These are phyloP conservation scores for Hibiscus mutabilis DNA, from an alignment of 345 rosid genomes.

Conservation along the genomic window DNA sequence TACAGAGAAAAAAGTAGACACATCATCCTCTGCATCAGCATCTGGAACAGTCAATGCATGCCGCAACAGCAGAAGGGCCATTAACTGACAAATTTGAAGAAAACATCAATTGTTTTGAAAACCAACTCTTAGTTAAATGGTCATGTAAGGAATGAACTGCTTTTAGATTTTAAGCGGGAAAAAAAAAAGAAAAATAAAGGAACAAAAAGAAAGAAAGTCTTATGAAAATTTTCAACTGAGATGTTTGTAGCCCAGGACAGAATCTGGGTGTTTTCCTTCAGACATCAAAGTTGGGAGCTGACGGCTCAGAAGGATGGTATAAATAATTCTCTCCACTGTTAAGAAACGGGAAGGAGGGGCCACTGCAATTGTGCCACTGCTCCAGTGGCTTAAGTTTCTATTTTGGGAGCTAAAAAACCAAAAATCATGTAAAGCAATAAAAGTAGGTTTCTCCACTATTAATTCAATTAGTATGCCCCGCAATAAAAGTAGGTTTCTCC, in stretches of 20 bases:
- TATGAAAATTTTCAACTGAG: not conserved
- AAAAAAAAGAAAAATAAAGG: not conserved
- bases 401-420: not conserved
- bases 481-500: not conserved
- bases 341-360: not conserved
- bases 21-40: constrained; percentile 51
- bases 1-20: constrained; percentile 71
- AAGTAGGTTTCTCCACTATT: not conserved
- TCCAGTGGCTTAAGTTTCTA: not conserved
- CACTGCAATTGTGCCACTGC: not conserved
- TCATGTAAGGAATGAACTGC: not conserved
- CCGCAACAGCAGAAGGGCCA: constrained; percentile 77
- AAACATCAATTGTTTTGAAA: not conserved
- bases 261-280: constrained; percentile 2
- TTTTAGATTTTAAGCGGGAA: not conserved
- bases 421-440: not conserved
- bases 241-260: not conserved
- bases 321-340: not conserved
- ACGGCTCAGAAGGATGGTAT: not conserved
- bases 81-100: constrained; percentile 37
- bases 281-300: not conserved
- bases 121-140: constrained; percentile 4
- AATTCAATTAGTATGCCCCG: not conserved
- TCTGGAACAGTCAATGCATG: constrained; percentile 66
- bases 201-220: not conserved